Evolutionary conservation across 495 filamentous ascomycete genomes (phyloP).

Genomic region (Xylaria sp.): DNA sequence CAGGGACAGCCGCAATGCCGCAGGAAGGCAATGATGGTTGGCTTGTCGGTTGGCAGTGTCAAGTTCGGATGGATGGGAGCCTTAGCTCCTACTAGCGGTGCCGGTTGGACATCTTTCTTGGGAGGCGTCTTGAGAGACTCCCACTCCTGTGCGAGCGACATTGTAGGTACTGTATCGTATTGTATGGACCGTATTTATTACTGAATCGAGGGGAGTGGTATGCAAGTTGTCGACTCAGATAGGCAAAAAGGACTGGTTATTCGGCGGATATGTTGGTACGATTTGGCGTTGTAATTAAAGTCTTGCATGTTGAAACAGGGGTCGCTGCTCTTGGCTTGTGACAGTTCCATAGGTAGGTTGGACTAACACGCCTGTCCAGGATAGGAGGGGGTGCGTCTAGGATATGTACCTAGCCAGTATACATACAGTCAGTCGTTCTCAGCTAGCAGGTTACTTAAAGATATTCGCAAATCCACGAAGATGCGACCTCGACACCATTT

Average conservation of each 20-base stretch:
- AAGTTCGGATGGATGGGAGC: conserved; percentile 57
- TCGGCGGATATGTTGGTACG: conserved; percentile 18
- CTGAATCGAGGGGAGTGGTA: neutral
- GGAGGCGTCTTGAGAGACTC: conserved; percentile 45
- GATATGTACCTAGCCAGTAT: neutral
- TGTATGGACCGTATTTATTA: too few species aligned
- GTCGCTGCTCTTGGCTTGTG: neutral
- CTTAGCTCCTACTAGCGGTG: conserved; percentile 51
- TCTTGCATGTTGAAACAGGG: conserved; percentile 24
- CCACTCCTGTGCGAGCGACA: conserved; percentile 30
- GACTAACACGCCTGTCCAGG: neutral
- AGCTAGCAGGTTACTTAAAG: neutral
- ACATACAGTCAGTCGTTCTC: neutral
- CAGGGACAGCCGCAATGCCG: conserved; percentile 69
- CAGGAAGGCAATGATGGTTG: conserved; percentile 63
- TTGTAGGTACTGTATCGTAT: conserved; percentile 3
- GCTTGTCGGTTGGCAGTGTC: conserved; percentile 52
- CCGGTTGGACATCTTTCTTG: conserved; percentile 40
- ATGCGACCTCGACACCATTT: neutral
- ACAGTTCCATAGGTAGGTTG: too few species aligned
- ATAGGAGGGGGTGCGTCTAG: neutral
- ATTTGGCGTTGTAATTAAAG: conserved; percentile 8
- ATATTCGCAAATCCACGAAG: neutral
- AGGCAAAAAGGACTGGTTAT: neutral
- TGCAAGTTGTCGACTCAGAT: neutral